A percentile compares a stretch with the other conserved stretches of the same genome.
These are phyloP conservation scores for Fusarium tupiense DNA, from an alignment of 2,329 filamentous ascomycete genomes.

Conservation along the genomic window DNA sequence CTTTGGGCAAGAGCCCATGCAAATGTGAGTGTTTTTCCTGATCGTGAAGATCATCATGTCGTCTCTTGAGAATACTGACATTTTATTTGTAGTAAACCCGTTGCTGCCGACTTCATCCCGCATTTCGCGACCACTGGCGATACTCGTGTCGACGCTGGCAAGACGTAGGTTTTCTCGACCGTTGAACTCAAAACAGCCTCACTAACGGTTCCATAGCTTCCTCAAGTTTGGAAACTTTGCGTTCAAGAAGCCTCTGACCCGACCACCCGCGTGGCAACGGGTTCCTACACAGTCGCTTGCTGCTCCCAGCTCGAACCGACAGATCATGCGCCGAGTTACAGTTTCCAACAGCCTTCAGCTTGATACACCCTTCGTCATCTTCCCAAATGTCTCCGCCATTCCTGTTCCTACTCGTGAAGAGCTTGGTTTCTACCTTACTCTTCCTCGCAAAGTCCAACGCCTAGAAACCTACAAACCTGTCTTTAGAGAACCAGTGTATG, in stretches of 20 bases:
- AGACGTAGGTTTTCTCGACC: conserved; percentile 27
- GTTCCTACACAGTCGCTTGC: conserved; percentile 42
- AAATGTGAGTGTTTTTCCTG: conserved; percentile 28
- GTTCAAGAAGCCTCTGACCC: conserved; percentile 25
- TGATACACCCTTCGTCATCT: neutral
- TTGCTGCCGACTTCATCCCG: conserved; percentile 38
- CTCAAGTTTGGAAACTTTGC: conserved; percentile 37
- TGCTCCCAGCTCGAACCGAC: conserved; percentile 36
- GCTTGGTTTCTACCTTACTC: conserved; percentile 7
- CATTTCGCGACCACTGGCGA: conserved; percentile 40
- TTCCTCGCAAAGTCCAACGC: conserved; percentile 21
- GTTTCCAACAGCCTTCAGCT: conserved; percentile 6
- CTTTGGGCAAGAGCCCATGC: conserved; percentile 33
- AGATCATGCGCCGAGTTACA: conserved; percentile 49
- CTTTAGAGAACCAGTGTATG: neutral
- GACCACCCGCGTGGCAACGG: conserved; percentile 47
- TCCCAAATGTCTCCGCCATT: neutral
- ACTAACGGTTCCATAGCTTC: conserved; percentile 34
- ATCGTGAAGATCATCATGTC: too few relatives aligned
- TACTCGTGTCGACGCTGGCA: conserved; percentile 7
- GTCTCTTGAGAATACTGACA: conserved; percentile 21
- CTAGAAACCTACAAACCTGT: neutral
- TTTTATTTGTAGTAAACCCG: conserved; percentile 33
- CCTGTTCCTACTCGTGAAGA: conserved; percentile 1
- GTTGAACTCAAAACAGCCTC: neutral